phyloP scores from a whole-genome alignment of 768 basidiomycete species.

The Solioccasus polychromus region DNA sequence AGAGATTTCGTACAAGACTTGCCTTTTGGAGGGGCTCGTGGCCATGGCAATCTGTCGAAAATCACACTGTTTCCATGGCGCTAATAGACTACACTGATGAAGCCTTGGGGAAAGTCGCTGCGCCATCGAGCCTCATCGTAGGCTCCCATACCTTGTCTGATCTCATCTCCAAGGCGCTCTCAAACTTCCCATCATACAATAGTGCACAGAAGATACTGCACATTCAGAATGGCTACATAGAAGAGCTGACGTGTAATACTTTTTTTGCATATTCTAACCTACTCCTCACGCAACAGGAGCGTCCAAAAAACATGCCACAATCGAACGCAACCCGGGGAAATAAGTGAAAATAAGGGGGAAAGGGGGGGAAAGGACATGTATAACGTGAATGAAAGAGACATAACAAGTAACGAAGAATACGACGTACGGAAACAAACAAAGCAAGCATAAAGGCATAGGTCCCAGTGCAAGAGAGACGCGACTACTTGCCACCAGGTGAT shows the following conservation, averaged over 20 bases:
- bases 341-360: constrained; percentile 2
- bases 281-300: constrained; percentile 27
- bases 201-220: too few relatives aligned
- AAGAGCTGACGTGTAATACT: too few relatives aligned
- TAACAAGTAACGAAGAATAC: background rate
- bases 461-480: background rate
- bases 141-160: too few relatives aligned
- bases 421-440: background rate
- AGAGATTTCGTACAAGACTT: constrained; percentile 4
- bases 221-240: too few relatives aligned
- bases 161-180: too few relatives aligned
- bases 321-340: constrained; percentile 11
- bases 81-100: too few relatives aligned
- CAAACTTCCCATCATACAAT: too few relatives aligned
- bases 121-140: too few relatives aligned
- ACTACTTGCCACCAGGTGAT: constrained; percentile 26
- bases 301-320: constrained; percentile 15
- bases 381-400: background rate
- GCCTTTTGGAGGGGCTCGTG: constrained; percentile 5
- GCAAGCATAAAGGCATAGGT: background rate
- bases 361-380: constrained; percentile 5
- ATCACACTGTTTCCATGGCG: constrained; percentile 13
- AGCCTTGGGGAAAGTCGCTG: too few relatives aligned
- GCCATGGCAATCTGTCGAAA: background rate
- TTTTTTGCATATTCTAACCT: constrained; percentile 9